Percentiles rank a stretch among this genome's conserved stretches.
phyloP scores from a whole-genome alignment of 345 rosid genomes.

The Eutrema japonicum region DNA sequence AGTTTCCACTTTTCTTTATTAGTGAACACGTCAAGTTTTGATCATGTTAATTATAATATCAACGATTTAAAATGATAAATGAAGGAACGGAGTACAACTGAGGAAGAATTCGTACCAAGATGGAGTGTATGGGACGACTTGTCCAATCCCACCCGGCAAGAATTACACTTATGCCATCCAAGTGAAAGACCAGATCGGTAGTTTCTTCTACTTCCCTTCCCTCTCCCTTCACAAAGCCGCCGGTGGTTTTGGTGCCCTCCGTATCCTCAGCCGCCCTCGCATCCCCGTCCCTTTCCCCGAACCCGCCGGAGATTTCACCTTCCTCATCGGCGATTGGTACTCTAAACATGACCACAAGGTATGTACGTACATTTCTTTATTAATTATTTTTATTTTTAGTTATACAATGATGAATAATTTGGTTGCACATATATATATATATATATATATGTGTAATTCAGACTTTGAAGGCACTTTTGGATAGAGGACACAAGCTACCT shows the following conservation, averaged over 20 bases:
- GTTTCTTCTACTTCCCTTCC: slow-evolving; percentile 93
- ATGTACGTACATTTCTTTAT: slow-evolving; percentile 7
- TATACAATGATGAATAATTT: background rate
- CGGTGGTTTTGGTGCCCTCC: slow-evolving; percentile 85
- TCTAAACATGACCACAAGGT: slow-evolving; percentile 65
- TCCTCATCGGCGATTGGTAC: slow-evolving; percentile 90
- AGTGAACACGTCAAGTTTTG: slow-evolving; percentile 33
- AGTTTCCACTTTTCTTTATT: background rate
- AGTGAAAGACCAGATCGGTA: slow-evolving; percentile 91
- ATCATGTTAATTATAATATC: slow-evolving; percentile 6
- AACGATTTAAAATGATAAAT: slow-evolving; percentile 2
- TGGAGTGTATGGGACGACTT: slow-evolving; percentile 93
- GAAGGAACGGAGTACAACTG: slow-evolving; percentile 90
- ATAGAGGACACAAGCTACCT: slow-evolving; percentile 67
- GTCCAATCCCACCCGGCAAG: slow-evolving; percentile 92
- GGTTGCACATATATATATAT: background rate
- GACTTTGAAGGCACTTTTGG: slow-evolving; percentile 61
- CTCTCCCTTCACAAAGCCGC: slow-evolving; percentile 92
- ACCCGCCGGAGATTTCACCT: slow-evolving; percentile 77
- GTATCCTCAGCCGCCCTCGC: slow-evolving; percentile 73
- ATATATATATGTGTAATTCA: slow-evolving; percentile 25
- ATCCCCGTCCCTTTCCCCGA: slow-evolving; percentile 90
- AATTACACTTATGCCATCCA: slow-evolving; percentile 87
- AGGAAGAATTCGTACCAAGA: slow-evolving; percentile 87
- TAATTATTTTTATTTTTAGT: background rate